Evolutionary conservation across 192 early-diverging fungal species (phyloP).

Genomic region (Dissophora ornata): DNA sequence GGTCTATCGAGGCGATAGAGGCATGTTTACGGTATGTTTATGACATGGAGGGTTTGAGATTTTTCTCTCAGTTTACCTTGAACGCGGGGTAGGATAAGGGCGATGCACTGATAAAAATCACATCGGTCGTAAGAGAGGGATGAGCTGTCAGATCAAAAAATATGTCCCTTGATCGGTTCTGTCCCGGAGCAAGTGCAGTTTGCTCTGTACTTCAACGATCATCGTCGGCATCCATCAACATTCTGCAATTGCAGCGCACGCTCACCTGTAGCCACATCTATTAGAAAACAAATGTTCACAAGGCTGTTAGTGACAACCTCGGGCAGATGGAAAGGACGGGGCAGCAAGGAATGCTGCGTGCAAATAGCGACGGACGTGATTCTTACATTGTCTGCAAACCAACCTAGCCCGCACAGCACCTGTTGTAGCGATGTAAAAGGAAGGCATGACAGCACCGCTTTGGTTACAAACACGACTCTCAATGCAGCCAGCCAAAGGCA

Average conservation of each 20-base stretch:
- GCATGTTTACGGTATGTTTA: too few relatives aligned
- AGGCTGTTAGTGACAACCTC: not conserved
- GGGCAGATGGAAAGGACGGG: not conserved
- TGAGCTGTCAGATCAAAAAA: too few relatives aligned
- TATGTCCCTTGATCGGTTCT: too few relatives aligned
- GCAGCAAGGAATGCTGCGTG: not conserved
- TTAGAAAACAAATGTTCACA: not conserved
- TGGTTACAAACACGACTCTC: too few relatives aligned
- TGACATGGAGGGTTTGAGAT: not conserved
- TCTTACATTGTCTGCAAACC: conserved; percentile 90
- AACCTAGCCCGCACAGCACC: conserved; percentile 83
- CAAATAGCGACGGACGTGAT: conserved; percentile 2
- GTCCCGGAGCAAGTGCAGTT: too few relatives aligned
- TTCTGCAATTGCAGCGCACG: too few relatives aligned
- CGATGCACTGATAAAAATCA: conserved; percentile 62
- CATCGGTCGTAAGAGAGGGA: not conserved
- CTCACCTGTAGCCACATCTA: conserved; percentile 73
- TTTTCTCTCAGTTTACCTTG: conserved; percentile 60
- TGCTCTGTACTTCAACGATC: too few relatives aligned
- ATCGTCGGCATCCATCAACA: too few relatives aligned
- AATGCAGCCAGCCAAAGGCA: too few relatives aligned
- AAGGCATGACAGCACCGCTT: too few relatives aligned
- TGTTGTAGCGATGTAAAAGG: conserved; percentile 15
- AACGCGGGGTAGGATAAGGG: conserved; percentile 79
- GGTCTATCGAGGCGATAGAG: conserved; percentile 45